Evolutionary conservation across 2,329 filamentous ascomycete species (phyloP), one percentile per base, ranked within the genome.

Genomic region (Alternaria burnsii): DNA sequence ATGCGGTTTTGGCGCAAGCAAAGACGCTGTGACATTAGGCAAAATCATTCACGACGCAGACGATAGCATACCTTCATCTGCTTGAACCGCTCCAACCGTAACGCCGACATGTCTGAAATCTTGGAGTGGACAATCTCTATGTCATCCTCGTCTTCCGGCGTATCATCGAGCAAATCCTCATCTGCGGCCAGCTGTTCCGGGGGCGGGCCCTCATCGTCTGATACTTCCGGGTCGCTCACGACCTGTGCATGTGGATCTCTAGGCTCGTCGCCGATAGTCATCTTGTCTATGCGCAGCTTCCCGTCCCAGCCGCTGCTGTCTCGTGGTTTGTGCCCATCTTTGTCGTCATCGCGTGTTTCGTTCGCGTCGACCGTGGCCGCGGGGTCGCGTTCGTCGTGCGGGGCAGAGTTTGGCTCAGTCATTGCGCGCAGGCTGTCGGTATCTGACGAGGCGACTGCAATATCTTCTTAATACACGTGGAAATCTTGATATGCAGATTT

Each of bases 1-100:
- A 99, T 95, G 68, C 88, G 87, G 78, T 99, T 99, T 78, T 99
- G 94, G 50, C 95, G 93, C 20, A 99, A 89, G 76, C 94, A 97
- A 69, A 99, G 82, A 72, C 91, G 85, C 82, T 87, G 69, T 34
- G 73, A 26, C 12, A 32, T 65, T 52, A 61, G 55, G 66, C 40
- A 52, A 44, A 48, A 47, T 24, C 9, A 30, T 20, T 5, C 20
- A 26, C 14, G 24, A 46, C 20, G 9, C 43, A 20, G 10, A 38
- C 47, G 28, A 20, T 28, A 24, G 38, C n/a, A 44, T 80, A 86
- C 89, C 73, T 85, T 83, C 26, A 93, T 85, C 55, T 91, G 87
- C 60, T 84, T 86, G 81, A 99, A 98, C 61, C 95, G 89, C 62
- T 94, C 91, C 48, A 99, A 86, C n/a, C 83, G 87, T 22, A 99